Percentiles rank a stretch among this genome's conserved stretches.
These are phyloP conservation scores for Fusarium neocosmosporiellum DNA, from an alignment of 2,329 filamentous ascomycete species.

Conservation along the genomic window DNA sequence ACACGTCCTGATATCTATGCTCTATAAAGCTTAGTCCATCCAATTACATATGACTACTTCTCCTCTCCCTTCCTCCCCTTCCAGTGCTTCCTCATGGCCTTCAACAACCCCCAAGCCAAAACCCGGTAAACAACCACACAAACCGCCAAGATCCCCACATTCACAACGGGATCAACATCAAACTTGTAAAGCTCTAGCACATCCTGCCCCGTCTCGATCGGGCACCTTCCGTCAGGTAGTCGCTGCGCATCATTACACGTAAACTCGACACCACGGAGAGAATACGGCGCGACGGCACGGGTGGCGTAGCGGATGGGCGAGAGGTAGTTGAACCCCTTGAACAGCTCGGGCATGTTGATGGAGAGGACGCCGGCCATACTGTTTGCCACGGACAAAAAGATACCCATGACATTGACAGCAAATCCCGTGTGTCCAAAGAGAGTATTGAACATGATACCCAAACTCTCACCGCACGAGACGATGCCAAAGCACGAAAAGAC, in stretches of 20 bases:
- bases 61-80: conserved; percentile 45
- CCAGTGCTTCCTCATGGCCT: conserved; percentile 66
- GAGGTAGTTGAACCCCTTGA: conserved; percentile 77
- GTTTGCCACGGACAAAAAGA: conserved; percentile 76
- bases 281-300: conserved; percentile 74
- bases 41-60: conserved; percentile 11
- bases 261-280: conserved; percentile 70
- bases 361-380: conserved; percentile 78
- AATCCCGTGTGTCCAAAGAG: conserved; percentile 80
- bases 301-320: conserved; percentile 77
- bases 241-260: conserved; percentile 71
- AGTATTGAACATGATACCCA: conserved; percentile 85
- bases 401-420: conserved; percentile 77
- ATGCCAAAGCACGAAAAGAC: conserved; percentile 79
- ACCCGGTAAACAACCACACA: conserved; percentile 74
- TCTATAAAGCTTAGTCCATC: neutral
- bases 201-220: conserved; percentile 73
- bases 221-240: conserved; percentile 70
- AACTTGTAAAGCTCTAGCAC: conserved; percentile 76
- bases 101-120: conserved; percentile 69
- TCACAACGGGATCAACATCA: conserved; percentile 69
- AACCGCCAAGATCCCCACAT: conserved; percentile 71
- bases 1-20: neutral
- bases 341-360: conserved; percentile 73
- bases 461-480: conserved; percentile 78